These are phyloP conservation scores for Mycena capillaripes DNA, from an alignment of 768 basidiomycete genomes.

Conservation along the genomic window DNA sequence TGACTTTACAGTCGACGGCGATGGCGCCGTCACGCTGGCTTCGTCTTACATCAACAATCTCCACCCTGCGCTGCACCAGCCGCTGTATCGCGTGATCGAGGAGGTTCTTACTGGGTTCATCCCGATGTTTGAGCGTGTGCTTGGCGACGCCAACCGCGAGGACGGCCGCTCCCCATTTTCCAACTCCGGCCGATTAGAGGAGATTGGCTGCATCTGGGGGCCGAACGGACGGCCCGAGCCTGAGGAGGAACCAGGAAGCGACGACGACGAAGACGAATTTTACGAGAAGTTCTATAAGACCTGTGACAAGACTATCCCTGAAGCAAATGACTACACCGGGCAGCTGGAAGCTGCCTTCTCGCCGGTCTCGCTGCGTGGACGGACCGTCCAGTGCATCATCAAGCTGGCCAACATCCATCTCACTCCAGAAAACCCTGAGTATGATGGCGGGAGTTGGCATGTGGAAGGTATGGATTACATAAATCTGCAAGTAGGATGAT, in stretches of 20 bases:
- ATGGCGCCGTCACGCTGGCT: constrained; percentile 33
- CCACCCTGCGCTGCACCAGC: constrained; percentile 30
- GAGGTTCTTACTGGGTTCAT: constrained; percentile 35
- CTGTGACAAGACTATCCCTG: constrained; percentile 3
- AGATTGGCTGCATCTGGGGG: constrained; percentile 25
- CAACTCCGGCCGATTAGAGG: neutral
- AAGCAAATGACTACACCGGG: constrained; percentile 8
- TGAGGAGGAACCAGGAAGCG: constrained; percentile 18
- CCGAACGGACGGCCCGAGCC: neutral
- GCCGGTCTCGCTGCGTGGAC: constrained; percentile 23
- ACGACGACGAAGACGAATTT: constrained; percentile 23
- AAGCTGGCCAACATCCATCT: too few species aligned
- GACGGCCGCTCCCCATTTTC: neutral
- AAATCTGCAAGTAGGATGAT: neutral
- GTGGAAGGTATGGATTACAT: constrained; percentile 32
- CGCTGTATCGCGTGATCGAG: constrained; percentile 38
- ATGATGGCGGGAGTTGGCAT: constrained; percentile 39
- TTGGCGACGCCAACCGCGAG: constrained; percentile 10
- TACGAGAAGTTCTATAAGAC: neutral
- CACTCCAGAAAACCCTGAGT: constrained; percentile 34
- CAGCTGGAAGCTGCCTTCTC: constrained; percentile 6
- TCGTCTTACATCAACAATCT: constrained; percentile 45
- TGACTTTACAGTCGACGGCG: constrained; percentile 39
- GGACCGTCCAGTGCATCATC: constrained; percentile 35
- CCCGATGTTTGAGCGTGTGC: too few species aligned